Conservation (phyloP, 1,284 basidiomycete genomes). For the Wolfiporia cocos region DNA sequence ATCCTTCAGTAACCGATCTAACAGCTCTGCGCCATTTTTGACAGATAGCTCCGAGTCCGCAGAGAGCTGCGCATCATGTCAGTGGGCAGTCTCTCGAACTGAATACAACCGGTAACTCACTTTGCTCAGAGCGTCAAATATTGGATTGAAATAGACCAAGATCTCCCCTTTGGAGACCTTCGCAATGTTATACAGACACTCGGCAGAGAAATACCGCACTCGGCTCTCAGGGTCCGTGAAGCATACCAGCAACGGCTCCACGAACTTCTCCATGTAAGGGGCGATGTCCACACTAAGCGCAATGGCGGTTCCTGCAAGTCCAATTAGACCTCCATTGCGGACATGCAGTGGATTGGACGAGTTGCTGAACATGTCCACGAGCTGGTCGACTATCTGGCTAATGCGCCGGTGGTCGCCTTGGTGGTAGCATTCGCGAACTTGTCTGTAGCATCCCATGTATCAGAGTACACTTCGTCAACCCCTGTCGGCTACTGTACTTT, state of each 20-base stretch:
- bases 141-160: constrained; percentile 95
- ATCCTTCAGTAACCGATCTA: constrained; percentile 95
- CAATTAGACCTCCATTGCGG: constrained; percentile 94
- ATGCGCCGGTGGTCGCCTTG: constrained; percentile 81
- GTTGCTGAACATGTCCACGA: constrained; percentile 89
- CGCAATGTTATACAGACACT: constrained; percentile 97
- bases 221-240: constrained; percentile 94
- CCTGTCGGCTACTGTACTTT: constrained; percentile 46
- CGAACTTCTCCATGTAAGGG: constrained; percentile 91
- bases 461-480: background rate
- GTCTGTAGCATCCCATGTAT: constrained; percentile 36
- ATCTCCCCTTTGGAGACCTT: constrained; percentile 99
- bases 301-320: constrained; percentile 93
- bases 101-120: constrained; percentile 38
- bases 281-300: constrained; percentile 92
- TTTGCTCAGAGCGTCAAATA: constrained; percentile 96
- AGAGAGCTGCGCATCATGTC: constrained; percentile 60
- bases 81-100: constrained; percentile 1
- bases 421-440: constrained; percentile 79
- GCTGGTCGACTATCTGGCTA: constrained; percentile 86
- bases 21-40: constrained; percentile 98
- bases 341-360: constrained; percentile 79
- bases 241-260: constrained; percentile 87
- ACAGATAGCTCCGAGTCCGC: constrained; percentile 96
- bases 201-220: constrained; percentile 95